phyloP scores from a whole-genome alignment of 225 moss, liverwort and hornwort genomes.

The Bryoerythrophyllum caledonicum region DNA sequence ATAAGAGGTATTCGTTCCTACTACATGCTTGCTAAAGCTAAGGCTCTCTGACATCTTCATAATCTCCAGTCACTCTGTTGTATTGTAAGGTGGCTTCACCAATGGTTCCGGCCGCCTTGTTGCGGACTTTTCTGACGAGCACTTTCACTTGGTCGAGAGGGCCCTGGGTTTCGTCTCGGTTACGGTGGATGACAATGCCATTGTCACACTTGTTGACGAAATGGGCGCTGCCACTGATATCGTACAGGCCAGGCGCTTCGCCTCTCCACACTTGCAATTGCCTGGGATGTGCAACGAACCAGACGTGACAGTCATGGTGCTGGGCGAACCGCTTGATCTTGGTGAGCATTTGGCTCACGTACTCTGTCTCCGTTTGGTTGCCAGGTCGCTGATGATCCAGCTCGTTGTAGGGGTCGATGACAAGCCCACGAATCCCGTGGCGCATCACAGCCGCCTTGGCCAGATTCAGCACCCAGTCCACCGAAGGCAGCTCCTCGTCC shows the following conservation, averaged over 20 bases:
- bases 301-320: conserved; percentile 98
- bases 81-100: conserved; percentile 83
- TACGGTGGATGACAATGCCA: conserved; percentile 90
- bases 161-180: conserved; percentile 78
- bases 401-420: conserved; percentile 98
- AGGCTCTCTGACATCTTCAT: conserved; percentile 52
- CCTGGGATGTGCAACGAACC: conserved; percentile 99
- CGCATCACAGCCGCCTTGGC: conserved; percentile 98
- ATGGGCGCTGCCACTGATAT: conserved; percentile 98
- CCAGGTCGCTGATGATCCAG: conserved; percentile 99
- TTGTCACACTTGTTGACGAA: conserved; percentile 99
- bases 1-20: background rate
- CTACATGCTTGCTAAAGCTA: conserved; percentile 9
- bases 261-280: conserved; percentile 94
- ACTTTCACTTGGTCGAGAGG: conserved; percentile 94
- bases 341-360: conserved; percentile 98
- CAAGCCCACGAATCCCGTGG: conserved; percentile 95
- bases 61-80: conserved; percentile 83
- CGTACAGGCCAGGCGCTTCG: conserved; percentile 93
- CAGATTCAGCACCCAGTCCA: conserved; percentile 95
- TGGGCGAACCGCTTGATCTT: conserved; percentile 96
- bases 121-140: conserved; percentile 86
- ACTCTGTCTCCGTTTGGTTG: conserved; percentile 98
- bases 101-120: conserved; percentile 96
- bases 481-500: conserved; percentile 93